Conservation (phyloP, 2,329 filamentous ascomycete species). For the Penicillium janthinellum region DNA sequence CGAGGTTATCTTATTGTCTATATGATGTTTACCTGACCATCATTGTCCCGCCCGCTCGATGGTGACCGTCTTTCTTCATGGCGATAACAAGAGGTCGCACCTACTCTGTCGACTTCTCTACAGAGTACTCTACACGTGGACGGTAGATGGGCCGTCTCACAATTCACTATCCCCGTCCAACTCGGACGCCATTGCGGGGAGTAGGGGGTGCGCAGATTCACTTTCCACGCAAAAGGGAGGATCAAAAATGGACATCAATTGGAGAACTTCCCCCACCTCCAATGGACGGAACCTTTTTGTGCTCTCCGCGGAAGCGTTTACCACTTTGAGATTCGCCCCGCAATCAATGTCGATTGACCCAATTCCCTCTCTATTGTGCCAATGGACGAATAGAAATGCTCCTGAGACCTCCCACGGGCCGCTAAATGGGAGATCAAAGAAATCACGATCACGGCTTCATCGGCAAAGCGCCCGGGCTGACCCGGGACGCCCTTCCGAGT, state of each 20-base stretch:
- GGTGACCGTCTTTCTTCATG: background rate
- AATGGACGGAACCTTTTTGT: background rate
- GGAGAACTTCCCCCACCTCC: conserved; percentile 2
- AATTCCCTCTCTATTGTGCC: background rate
- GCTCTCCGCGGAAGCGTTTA: background rate
- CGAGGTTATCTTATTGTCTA: no score
- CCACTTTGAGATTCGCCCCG: conserved; percentile 9
- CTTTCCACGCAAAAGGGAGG: no score
- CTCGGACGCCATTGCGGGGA: conserved; percentile 2
- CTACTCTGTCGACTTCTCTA: background rate
- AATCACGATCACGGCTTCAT: background rate
- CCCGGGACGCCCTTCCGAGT: background rate
- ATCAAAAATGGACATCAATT: background rate
- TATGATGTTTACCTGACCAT: background rate
- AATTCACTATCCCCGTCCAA: background rate
- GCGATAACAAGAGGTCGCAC: background rate
- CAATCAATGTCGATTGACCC: background rate
- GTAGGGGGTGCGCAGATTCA: background rate
- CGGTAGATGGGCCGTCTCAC: background rate
- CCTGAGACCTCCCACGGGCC: background rate
- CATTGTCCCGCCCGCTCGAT: background rate
- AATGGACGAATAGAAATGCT: background rate
- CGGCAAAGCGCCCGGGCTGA: background rate
- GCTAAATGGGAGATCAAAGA: background rate
- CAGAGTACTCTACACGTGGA: background rate